Evolutionary conservation across 345 rosid species (phyloP), one percentile per base, ranked within the genome.

Genomic region (Kernera saxatilis): DNA sequence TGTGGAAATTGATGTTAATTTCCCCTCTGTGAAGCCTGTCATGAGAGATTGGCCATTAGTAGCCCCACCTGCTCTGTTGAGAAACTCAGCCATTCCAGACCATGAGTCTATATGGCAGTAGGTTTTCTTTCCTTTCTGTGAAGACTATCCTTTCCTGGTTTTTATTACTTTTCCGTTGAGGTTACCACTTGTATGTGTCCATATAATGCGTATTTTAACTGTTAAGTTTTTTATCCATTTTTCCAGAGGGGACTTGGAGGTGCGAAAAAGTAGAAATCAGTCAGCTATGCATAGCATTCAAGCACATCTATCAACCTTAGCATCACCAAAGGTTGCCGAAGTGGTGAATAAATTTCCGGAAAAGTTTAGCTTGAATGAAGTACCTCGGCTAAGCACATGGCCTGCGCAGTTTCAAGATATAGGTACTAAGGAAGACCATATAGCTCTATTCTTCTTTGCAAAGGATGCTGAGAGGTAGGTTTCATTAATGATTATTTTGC

Each of bases 401-500:
- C 98, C 98, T 6, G 52, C 75, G 33, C 96, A 88, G 81, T 95
- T 95, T 84, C 82, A 79, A 71, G 84, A 77, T 29, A 62, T 26
- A 73, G 91, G 97, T 75, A 84, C 86, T 26, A 84, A 81, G 70
- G 99, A 92, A 74, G 87, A 86, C 70, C 90, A 95, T 72, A 85
- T 95, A 77, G 99, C 99, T 74, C 84, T 95, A 17, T 95, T 86
- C 88, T 88, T 95, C 74, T 95, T 95, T 82, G 99, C 99, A 23
- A 85, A 87, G 84, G 92, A 92, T 80, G 64, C 75, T 46, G 94
- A 87, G 70, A 88, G 98, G 99, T 92, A 70, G 67, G 35, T 59
- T 45, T 32, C 58, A 12, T 45, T 26, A 25, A 50, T 58, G 32
- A 29, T 25, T 68, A 50, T 32, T 45, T 23, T 51, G 39, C 32